Evolutionary conservation across 768 basidiomycete species (phyloP), one percentile per base, ranked within the genome.

Genomic region (Hygrocybe coccinea): DNA sequence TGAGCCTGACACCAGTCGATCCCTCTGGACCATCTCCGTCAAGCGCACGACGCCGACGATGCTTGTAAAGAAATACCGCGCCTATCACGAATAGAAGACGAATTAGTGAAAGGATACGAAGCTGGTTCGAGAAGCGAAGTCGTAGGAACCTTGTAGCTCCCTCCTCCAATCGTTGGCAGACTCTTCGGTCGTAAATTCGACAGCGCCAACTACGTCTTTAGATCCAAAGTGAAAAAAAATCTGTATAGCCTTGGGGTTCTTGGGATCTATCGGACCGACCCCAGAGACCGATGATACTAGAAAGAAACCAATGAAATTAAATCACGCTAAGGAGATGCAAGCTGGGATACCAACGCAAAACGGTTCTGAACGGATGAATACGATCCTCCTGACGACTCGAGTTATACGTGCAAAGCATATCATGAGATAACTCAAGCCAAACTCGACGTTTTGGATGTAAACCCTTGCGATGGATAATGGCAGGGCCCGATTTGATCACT

Each of bases 401-500:
- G 0, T 78, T 72, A 60, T 79, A 86, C 1, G 75, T 72, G 55
- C 81, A 80, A 33, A 85, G 55, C 79, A 84, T 83, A 55, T 86
- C 84, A 39, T 76, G 71, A 0, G 76, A 77, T 15, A 87, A 67
- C 62, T 86, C 84, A 64, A 86, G 58, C 85, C 85, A 86, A 4
- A 85, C 69, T 22, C 81, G 74, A 24, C 69, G 70, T 55, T 79
- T 77, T 15, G 72, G 60, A 51, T 73, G 78, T 63, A 72, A 71
- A 45, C 76, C 78, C 50, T 70, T 71, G 10, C 75, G 68, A 55
- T 77, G 78, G 25, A 82, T 66, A 1, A 76, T 69, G 3, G 77
- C 80, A 1, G 81, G 67, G 1, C 83, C 85, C 12, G 77, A 60
- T 61, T 77, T 80, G 45, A 86, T 67, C 15, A 79, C 56, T 37